A percentile compares a stretch with the other conserved stretches of the same genome.
Conservation (phyloP, 306 rosid genomes). For the Lotus japonicus region DNA sequence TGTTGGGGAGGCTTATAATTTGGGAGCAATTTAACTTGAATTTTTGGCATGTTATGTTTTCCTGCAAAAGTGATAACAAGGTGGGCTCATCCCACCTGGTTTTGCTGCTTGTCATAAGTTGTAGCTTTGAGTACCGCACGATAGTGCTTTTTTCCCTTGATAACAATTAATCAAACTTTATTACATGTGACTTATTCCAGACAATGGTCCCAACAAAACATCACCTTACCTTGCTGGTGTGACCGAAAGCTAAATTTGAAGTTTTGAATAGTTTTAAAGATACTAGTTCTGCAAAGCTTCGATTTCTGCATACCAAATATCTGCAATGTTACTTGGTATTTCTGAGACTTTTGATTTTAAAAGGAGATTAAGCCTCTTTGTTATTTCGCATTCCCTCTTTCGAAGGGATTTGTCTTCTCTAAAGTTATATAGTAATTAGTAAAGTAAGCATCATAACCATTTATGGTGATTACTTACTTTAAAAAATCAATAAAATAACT, state of each 20-base stretch:
- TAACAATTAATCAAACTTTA: constrained; percentile 41
- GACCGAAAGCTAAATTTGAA: constrained; percentile 11
- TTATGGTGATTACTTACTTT: no score
- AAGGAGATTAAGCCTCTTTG: no score
- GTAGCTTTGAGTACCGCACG: constrained; percentile 38
- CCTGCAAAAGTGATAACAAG: constrained; percentile 39
- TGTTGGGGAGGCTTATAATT: constrained; percentile 24
- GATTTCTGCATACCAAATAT: not conserved
- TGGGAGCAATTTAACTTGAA: constrained; percentile 32
- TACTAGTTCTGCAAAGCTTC: not conserved
- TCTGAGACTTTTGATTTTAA: not conserved
- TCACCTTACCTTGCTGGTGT: constrained; percentile 27
- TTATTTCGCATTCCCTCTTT: no score
- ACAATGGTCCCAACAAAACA: constrained; percentile 37
- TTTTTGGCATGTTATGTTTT: constrained; percentile 42
- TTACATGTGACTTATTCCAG: constrained; percentile 44
- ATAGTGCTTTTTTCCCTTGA: constrained; percentile 35
- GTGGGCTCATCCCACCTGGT: constrained; percentile 51
- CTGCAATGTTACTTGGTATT: not conserved
- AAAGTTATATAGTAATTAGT: no score
- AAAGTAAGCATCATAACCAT: no score
- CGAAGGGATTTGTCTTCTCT: no score
- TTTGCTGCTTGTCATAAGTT: constrained; percentile 44
- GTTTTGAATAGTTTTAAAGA: not conserved
- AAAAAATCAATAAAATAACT: no score